Evolutionary conservation across 805 yeast genomes (phyloP).

Genomic region (Saturnispora bothae): DNA sequence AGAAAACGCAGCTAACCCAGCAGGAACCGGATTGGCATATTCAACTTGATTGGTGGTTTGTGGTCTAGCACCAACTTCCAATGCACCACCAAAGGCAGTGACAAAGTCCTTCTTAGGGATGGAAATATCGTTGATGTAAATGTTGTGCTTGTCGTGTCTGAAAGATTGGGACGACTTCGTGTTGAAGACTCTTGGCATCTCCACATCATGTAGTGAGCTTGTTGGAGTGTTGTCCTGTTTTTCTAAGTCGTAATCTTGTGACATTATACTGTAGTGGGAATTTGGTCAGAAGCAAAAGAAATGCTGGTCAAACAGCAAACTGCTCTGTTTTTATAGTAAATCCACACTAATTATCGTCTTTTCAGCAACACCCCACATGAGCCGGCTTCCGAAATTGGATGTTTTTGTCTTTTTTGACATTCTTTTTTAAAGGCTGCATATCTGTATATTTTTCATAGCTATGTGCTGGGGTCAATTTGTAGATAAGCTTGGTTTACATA

Average conservation of each 20-base stretch:
- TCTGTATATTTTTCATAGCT: no score
- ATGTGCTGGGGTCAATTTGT: no score
- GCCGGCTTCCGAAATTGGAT: not conserved
- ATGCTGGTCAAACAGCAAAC: not conserved
- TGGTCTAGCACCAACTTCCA: constrained; percentile 32
- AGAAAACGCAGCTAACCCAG: constrained; percentile 42
- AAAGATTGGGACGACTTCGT: constrained; percentile 16
- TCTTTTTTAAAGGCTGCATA: no score
- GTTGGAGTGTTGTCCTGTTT: constrained; percentile 13
- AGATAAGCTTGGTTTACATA: no score
- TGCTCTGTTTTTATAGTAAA: not conserved
- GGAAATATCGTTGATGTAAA: constrained; percentile 32
- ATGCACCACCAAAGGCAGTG: constrained; percentile 55
- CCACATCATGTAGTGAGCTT: not conserved
- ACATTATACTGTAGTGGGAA: not conserved
- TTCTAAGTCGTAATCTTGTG: constrained; percentile 19
- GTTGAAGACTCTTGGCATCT: constrained; percentile 9
- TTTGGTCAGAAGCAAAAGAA: not conserved
- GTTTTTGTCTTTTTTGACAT: no score
- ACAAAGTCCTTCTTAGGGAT: constrained; percentile 46
- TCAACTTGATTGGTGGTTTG: constrained; percentile 18
- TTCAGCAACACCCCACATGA: not conserved
- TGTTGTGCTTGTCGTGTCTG: constrained; percentile 32
- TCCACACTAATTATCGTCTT: not conserved
- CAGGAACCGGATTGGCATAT: constrained; percentile 41